Percentiles rank a stretch among this genome's conserved stretches.
phyloP scores from a whole-genome alignment of 257 asterid species.

The Ligustrum vulgare region DNA sequence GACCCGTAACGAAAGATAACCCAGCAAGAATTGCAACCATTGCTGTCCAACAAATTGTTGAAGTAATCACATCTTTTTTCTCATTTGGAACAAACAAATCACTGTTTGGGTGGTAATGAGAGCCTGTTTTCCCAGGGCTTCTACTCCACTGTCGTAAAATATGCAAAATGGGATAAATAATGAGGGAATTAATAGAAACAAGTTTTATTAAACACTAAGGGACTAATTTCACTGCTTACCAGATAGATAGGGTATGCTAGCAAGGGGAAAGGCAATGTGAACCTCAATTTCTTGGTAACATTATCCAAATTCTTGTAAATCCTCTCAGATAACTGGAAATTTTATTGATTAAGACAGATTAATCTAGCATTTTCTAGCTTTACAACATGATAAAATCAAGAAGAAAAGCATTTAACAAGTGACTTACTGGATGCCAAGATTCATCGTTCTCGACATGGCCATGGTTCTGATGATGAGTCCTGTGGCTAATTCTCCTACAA shows the following conservation, averaged over 20 bases:
- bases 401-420: not conserved
- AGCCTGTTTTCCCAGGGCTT: constrained; percentile 91
- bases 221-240: constrained; percentile 39
- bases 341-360: not conserved
- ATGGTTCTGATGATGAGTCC: constrained; percentile 98
- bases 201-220: not conserved
- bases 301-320: constrained; percentile 55
- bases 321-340: constrained; percentile 59
- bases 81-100: constrained; percentile 82
- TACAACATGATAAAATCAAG: not conserved
- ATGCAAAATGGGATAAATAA: not conserved
- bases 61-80: constrained; percentile 77
- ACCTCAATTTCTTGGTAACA: constrained; percentile 64
- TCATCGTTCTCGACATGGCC: constrained; percentile 97
- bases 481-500: constrained; percentile 89
- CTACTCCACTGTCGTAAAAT: constrained; percentile 67
- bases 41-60: constrained; percentile 81
- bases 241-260: constrained; percentile 88
- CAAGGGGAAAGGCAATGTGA: constrained; percentile 89
- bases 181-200: not conserved
- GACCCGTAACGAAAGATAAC: constrained; percentile 73
- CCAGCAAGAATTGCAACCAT: constrained; percentile 81
- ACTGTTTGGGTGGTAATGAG: constrained; percentile 85
- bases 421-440: constrained; percentile 88
- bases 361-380: not conserved